Conservation (phyloP, 2,329 filamentous ascomycete species). For the Colletotrichum incanum region DNA sequence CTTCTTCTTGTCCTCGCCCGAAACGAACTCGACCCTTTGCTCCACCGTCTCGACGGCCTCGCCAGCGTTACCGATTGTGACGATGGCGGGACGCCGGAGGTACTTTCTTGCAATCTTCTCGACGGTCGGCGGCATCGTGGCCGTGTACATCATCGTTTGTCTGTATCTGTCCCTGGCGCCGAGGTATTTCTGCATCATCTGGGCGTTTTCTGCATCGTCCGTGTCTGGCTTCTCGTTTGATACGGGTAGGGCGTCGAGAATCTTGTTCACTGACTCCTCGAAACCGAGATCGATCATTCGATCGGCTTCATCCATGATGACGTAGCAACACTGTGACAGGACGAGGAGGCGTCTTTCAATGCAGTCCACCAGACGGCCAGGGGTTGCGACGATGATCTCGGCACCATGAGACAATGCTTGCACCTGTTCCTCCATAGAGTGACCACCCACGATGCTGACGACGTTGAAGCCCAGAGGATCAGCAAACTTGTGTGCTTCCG, state of each 20-base stretch:
- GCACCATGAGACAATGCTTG: conserved; percentile 92
- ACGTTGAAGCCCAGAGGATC: conserved; percentile 92
- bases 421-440: conserved; percentile 93
- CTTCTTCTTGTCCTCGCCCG: conserved; percentile 96
- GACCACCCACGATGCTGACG: conserved; percentile 98
- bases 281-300: conserved; percentile 99
- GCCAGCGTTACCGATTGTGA: conserved; percentile 93
- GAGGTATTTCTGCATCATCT: conserved; percentile 86
- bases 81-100: conserved; percentile 90
- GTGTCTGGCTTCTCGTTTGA: conserved; percentile 95
- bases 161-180: conserved; percentile 85
- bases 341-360: conserved; percentile 94
- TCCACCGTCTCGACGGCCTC: conserved; percentile 98
- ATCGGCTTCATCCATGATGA: conserved; percentile 99
- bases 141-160: conserved; percentile 99
- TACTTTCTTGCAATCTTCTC: conserved; percentile 99
- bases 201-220: conserved; percentile 89
- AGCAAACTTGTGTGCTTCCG: conserved; percentile 94
- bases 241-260: conserved; percentile 93
- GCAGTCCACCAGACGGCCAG: conserved; percentile 96
- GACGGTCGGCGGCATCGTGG: conserved; percentile 93
- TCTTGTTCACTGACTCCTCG: conserved; percentile 97
- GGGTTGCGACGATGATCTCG: conserved; percentile 98
- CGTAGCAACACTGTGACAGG: conserved; percentile 95
- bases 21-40: conserved; percentile 93